Evolutionary conservation across 257 asterid genomes (phyloP).

Genomic region (Echites panduratus): DNA sequence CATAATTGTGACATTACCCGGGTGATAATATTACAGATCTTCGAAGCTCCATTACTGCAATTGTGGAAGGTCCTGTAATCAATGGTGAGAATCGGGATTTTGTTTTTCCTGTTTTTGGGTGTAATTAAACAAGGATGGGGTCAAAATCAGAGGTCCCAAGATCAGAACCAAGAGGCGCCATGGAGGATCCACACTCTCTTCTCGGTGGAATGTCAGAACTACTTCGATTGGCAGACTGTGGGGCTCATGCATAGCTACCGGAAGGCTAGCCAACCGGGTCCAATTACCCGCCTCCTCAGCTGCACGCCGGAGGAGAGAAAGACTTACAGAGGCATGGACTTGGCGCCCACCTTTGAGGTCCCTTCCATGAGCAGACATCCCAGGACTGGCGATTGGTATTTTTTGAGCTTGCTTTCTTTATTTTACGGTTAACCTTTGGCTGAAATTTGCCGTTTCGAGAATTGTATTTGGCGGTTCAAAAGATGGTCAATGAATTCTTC

Average conservation of each 20-base stretch:
- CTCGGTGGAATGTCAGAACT: slow-evolving; percentile 92
- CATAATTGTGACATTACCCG: neutral
- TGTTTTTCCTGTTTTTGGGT: slow-evolving; percentile 22
- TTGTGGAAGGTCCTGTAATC: neutral
- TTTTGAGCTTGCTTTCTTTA: neutral
- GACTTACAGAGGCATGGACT: slow-evolving; percentile 68
- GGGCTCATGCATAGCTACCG: slow-evolving; percentile 85
- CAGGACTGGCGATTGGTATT: slow-evolving; percentile 80
- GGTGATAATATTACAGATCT: slow-evolving; percentile 11
- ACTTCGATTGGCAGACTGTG: slow-evolving; percentile 99
- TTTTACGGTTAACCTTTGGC: neutral
- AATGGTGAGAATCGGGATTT: neutral
- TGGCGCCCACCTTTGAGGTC: slow-evolving; percentile 93
- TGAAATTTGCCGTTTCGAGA: neutral
- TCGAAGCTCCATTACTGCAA: neutral
- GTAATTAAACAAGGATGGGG: slow-evolving; percentile 27
- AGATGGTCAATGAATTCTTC: neutral
- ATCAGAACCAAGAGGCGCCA: slow-evolving; percentile 31
- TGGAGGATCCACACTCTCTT: slow-evolving; percentile 86
- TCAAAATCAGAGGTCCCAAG: slow-evolving; percentile 23
- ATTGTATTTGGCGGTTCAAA: neutral
- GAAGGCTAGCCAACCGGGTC: slow-evolving; percentile 90
- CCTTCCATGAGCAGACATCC: slow-evolving; percentile 83
- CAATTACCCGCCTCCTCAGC: slow-evolving; percentile 81
- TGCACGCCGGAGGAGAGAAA: slow-evolving; percentile 72